Evolutionary conservation across 2,329 filamentous ascomycete species (phyloP), one percentile per base, ranked within the genome.

Genomic region (Fusarium ambrosium): DNA sequence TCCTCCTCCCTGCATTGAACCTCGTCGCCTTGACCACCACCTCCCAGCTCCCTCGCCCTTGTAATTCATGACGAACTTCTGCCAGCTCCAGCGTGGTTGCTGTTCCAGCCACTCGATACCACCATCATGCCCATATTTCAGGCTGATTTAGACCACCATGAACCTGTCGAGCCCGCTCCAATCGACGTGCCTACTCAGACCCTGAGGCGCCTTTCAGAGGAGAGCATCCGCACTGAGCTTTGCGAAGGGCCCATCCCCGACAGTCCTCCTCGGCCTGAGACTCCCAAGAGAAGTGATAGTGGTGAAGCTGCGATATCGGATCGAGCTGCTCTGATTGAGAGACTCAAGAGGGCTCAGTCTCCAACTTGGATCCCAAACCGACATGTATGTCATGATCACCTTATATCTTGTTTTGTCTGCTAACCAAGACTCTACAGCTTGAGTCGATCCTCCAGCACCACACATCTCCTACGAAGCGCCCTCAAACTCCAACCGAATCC

Each of bases 281-380:
- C 73, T 14, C 77, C 78, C 8, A 72, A 70, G 18, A 70, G 55
- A 62, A 66, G 29, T 36, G 77, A 80, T 27, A 77, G 78, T 59
- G 78, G 79, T 56, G 80, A 79, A 18, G 69, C 68, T 29, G 78
- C 84, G 14, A 86, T 86, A 39, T 87, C 87, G 20, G 91, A 95
- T 81, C 89, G 95, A 73, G 91, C 91, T 67, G 93, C 95, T 82
- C 86, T 98, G 77, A 98, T 98, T 67, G 90, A 95, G 82, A 89
- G 92, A 74, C 88, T 98, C 75, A 98, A 98, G 85, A 91, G 90
- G 81, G 91, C 91, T 36, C 92, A 95, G 83, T 93, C 91, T 79
- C 92, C 94, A 41, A 90, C 91, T 6, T 97, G 94, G 94, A 86
- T 92, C 43, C 89, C 91, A 32, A 90, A 88, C 80, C 88, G 88